Base-by-base conservation (phyloP, 371 early-diverging fungal genomes). In the Vairimorpha necatrix region DNA sequence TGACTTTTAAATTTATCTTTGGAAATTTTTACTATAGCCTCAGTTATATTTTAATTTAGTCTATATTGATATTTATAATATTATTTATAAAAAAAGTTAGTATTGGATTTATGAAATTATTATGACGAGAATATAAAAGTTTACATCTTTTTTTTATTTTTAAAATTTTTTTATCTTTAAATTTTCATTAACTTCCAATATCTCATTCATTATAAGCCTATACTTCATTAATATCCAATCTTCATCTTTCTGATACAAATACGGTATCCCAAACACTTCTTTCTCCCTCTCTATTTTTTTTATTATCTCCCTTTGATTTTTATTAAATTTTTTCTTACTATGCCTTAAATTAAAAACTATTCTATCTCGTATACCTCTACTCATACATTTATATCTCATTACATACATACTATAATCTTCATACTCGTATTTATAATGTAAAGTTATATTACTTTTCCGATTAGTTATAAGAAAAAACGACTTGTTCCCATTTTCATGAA, bases 191-290 rank as follows among this genome's bases (percentile, higher is more conserved):
- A 28, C 28, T 26, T 56, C 30, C 6, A 56, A 6, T 7, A 56
- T 28, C 28, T 56, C 58, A 26, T 56, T 28, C 58, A 56, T 28
- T 26, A 56, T 28, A 56, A 56, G 30, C 6, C 18, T 56, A 56
- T 28, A 56, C 30, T 56, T 56, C 9, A 56, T 56, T 26, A 56
- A 28, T 28, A 56, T 56, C 58, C 58, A 56, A 13, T 56, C 58
- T 56, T 22, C 58, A 28, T 56, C 30, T 28, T 56, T 56, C 6
- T 26, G 24, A 56, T 9, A 22, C 30, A 56, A 16, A 28, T 26
- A 6, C 13, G 58, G 58, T 26, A 56, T 28, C 24, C 1, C 2
- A 56, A 26, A 56, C 20, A 28, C 18, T 26, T 56, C 26, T 26
- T 26, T 9, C 9, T 56, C n/a, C 22, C 22, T 50, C 4, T n/a